A percentile compares a stretch with the other conserved stretches of the same genome.
Evolutionary conservation across 495 filamentous ascomycete species (phyloP).

Genomic region (Pseudoneurospora amorphoporcata): DNA sequence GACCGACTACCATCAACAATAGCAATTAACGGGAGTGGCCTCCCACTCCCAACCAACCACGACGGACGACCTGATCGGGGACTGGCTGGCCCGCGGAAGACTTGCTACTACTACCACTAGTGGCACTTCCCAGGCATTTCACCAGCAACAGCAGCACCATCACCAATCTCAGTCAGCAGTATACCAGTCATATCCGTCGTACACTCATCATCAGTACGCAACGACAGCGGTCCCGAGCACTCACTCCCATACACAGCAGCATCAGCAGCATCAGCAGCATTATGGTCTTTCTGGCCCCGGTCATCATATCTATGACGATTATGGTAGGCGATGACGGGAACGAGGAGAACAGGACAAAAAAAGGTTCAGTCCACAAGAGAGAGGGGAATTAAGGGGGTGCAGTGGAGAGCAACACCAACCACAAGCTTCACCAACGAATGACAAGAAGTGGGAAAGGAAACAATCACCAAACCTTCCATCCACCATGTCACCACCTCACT

Average conservation of each 20-base stretch:
- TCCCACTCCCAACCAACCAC: neutral
- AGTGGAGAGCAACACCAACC: neutral
- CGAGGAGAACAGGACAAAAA: neutral
- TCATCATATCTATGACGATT: neutral
- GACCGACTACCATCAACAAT: neutral
- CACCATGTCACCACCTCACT: neutral
- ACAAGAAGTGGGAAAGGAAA: neutral
- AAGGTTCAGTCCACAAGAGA: neutral
- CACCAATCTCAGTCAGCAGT: neutral
- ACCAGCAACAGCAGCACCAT: neutral
- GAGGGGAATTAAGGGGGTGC: too few relatives aligned
- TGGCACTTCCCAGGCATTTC: neutral
- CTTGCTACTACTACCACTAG: neutral
- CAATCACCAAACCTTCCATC: neutral
- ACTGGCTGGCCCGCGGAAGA: neutral
- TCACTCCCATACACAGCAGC: neutral
- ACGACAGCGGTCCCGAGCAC: neutral
- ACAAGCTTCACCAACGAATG: neutral
- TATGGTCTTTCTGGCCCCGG: neutral
- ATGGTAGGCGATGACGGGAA: neutral
- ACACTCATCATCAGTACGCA: neutral
- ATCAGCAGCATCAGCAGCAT: neutral
- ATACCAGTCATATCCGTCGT: neutral
- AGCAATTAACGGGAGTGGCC: neutral
- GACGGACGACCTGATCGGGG: neutral